These are phyloP conservation scores for Penicillium tannophilum DNA, from an alignment of 495 filamentous ascomycete genomes.

Conservation along the genomic window DNA sequence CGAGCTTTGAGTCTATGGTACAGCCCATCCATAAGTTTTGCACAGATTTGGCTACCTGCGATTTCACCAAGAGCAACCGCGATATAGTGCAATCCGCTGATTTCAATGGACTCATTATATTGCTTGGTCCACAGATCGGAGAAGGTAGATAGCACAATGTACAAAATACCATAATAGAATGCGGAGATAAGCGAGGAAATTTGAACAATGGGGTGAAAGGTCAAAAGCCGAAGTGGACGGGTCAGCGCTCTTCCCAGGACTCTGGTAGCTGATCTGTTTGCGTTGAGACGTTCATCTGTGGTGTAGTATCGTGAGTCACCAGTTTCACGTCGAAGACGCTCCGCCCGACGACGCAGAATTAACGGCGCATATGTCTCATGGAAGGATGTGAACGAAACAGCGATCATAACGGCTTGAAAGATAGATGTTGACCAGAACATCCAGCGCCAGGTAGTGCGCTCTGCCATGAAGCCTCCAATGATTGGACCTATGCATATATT, in stretches of 20 bases:
- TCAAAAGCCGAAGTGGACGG: slow-evolving; percentile 50
- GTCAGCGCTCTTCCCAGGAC: slow-evolving; percentile 38
- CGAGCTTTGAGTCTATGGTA: slow-evolving; percentile 56
- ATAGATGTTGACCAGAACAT: slow-evolving; percentile 48
- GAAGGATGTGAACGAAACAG: slow-evolving; percentile 32
- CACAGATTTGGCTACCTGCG: slow-evolving; percentile 55
- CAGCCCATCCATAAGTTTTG: slow-evolving; percentile 55
- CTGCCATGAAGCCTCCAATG: slow-evolving; percentile 53
- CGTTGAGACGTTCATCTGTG: slow-evolving; percentile 11
- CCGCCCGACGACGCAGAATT: slow-evolving; percentile 54
- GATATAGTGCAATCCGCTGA: slow-evolving; percentile 64
- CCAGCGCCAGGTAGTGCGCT: slow-evolving; percentile 62
- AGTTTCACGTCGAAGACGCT: slow-evolving; percentile 55
- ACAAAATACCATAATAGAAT: slow-evolving; percentile 67
- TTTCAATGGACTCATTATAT: slow-evolving; percentile 55
- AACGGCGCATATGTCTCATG: slow-evolving; percentile 63
- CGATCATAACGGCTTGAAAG: slow-evolving; percentile 25
- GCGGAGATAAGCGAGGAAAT: slow-evolving; percentile 55
- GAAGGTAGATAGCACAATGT: slow-evolving; percentile 65
- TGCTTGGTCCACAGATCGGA: slow-evolving; percentile 53
- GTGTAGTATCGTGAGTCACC: slow-evolving; percentile 46
- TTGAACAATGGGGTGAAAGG: slow-evolving; percentile 56
- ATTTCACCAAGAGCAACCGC: slow-evolving; percentile 63
- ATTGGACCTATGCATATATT: slow-evolving; percentile 37
- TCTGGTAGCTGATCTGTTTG: slow-evolving; percentile 10